Evolutionary conservation across 352 stramenopile genomes (phyloP), one percentile per base, ranked within the genome.

Genomic region (Phytophthora hybrid): DNA sequence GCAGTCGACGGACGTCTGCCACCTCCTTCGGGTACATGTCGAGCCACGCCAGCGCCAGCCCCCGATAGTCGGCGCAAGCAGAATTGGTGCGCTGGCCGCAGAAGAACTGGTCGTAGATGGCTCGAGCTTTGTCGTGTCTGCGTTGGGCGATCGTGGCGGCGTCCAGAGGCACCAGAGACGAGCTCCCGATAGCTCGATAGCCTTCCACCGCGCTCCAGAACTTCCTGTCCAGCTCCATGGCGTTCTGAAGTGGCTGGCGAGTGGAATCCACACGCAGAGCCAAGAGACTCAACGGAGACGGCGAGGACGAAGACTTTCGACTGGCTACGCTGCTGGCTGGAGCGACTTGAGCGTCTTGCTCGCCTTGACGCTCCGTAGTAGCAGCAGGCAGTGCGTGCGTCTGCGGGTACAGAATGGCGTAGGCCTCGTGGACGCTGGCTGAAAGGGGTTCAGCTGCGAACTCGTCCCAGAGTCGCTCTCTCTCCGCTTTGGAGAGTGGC

Each of bases 181-280:
- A 74, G 14, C 46, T 79, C 9, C 83, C 83, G 31, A 91, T 80
- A 1, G 78, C 72, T 39, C 80, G 81, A 63, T 83, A 92, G 0
- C 84, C 83, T 73, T 92, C 83, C 3, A 91, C 77, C 8, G 83
- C 83, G 58, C 83, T 89, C 86, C 86, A 93, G 62, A 93, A 93
- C 58, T 81, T 83, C 64, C 75, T 79, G 58, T 85, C 65, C 2
- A 76, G 59, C 4, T 81, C 63, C 2, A 87, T 70, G 1, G 75
- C 58, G 13, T 72, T 68, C 16, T 72, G 62, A 13, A 57, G 13
- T 19, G 62, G 54, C 11, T 79, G 21, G 14, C 41, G 61, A 34
- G 53, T 69, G 2, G 72, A 46, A 46, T 69, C 58, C 5, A 73
- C 67, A 14, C 66, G 49, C 37, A 76, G 34, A 11, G 63, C 9